Evolutionary conservation across 1,284 basidiomycete species (phyloP).

Genomic region (Dichomitus squalens): DNA sequence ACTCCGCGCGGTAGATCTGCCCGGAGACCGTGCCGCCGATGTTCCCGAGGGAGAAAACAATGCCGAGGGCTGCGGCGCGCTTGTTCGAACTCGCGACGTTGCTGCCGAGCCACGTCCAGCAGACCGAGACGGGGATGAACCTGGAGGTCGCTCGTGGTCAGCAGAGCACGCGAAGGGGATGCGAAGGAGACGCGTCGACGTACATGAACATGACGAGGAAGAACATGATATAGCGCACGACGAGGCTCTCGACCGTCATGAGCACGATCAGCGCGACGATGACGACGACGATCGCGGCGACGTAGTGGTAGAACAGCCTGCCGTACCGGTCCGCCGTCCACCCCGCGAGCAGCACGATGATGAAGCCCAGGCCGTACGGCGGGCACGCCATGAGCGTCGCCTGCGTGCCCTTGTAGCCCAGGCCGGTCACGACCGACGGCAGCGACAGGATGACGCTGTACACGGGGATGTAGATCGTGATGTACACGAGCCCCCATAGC

Average conservation of each 20-base stretch:
- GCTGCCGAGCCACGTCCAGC: constrained; percentile 33
- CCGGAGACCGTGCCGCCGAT: constrained; percentile 33
- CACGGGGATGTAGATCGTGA: constrained; percentile 39
- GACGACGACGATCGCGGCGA: constrained; percentile 50
- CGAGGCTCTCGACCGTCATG: constrained; percentile 41
- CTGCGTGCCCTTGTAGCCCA: constrained; percentile 34
- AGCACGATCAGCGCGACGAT: constrained; percentile 70
- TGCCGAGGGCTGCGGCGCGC: constrained; percentile 32
- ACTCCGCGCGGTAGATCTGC: constrained; percentile 35
- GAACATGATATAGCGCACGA: constrained; percentile 36
- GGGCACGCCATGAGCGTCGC: constrained; percentile 38
- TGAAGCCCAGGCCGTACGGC: constrained; percentile 32
- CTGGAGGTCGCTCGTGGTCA: constrained; percentile 8
- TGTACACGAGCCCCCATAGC: constrained; percentile 67
- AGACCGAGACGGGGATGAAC: constrained; percentile 36
- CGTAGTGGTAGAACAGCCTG: constrained; percentile 59
- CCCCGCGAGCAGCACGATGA: constrained; percentile 28
- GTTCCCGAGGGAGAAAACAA: constrained; percentile 35
- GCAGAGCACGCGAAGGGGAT: background rate
- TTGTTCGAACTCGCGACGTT: constrained; percentile 35
- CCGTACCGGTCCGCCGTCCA: constrained; percentile 39
- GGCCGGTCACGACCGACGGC: constrained; percentile 37
- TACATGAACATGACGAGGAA: constrained; percentile 39
- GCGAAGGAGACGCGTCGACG: constrained; percentile 4
- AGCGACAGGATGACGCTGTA: constrained; percentile 35